Evolutionary conservation across 164 flowering plant genomes (phyloP).

Genomic region (Cinnamomum micranthum): DNA sequence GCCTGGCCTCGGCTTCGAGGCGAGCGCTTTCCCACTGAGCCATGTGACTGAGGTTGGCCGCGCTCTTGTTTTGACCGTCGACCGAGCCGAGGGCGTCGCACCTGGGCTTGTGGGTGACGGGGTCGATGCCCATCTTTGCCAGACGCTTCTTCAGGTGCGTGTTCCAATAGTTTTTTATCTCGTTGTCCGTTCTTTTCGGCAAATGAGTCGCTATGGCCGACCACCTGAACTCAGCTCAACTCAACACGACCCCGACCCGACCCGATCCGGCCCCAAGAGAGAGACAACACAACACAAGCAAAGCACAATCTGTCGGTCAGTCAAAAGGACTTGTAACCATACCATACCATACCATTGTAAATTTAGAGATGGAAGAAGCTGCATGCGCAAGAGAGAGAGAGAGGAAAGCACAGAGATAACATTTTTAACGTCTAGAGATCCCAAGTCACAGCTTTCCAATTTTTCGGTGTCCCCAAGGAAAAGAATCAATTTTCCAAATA

Average conservation of each 20-base stretch:
- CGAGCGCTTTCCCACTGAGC: constrained; percentile 98
- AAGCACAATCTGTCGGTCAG: background rate
- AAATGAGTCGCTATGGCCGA: constrained; percentile 92
- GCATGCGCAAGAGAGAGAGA: too few species aligned
- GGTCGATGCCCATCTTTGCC: constrained; percentile 89
- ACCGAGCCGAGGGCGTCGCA: constrained; percentile 43
- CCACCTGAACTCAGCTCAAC: constrained; percentile 48
- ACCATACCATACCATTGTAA: background rate
- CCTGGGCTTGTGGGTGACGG: constrained; percentile 89
- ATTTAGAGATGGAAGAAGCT: background rate
- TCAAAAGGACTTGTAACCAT: background rate
- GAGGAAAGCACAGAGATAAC: too few species aligned
- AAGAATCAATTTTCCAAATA: too few species aligned
- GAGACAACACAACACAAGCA: background rate
- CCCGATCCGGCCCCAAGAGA: background rate
- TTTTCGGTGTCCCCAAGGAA: too few species aligned
- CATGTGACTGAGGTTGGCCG: constrained; percentile 83
- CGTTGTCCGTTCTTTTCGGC: constrained; percentile 51
- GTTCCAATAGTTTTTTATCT: constrained; percentile 76
- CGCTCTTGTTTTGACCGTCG: constrained; percentile 47
- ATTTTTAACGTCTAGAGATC: too few species aligned
- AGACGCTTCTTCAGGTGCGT: constrained; percentile 89
- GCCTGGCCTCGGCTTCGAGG: constrained; percentile 84
- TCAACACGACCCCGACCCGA: background rate
- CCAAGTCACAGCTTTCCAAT: too few species aligned